Evolutionary conservation across 768 basidiomycete species (phyloP).

Genomic region (Lactarius hengduanensis): DNA sequence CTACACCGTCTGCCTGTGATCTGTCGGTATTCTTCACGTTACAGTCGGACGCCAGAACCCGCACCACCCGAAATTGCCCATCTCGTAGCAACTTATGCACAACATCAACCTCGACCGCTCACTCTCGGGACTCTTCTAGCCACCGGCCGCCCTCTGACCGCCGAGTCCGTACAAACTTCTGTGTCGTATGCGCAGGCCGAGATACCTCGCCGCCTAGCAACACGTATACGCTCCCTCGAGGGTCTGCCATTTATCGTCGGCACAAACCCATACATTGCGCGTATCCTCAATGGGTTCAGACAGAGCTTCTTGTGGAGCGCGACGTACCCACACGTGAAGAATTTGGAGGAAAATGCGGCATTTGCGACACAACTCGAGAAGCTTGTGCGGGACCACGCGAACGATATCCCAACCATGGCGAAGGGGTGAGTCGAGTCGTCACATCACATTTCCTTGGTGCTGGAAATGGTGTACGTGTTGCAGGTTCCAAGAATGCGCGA

Average conservation of each 20-base stretch:
- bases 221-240: constrained; percentile 71
- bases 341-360: constrained; percentile 62
- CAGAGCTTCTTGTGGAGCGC: constrained; percentile 70
- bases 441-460: constrained; percentile 1
- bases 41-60: constrained; percentile 46
- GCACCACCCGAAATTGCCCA: constrained; percentile 53
- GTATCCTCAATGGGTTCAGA: constrained; percentile 63
- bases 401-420: constrained; percentile 89
- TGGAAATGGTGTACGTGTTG: not conserved
- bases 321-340: constrained; percentile 61
- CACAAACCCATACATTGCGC: constrained; percentile 83
- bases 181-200: constrained; percentile 72
- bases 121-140: constrained; percentile 73
- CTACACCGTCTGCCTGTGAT: not conserved
- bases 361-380: constrained; percentile 69
- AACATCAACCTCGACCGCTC: constrained; percentile 63
- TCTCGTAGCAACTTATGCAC: constrained; percentile 61
- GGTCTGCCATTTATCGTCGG: constrained; percentile 84
- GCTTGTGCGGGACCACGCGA: constrained; percentile 73
- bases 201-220: constrained; percentile 73
- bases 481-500: constrained; percentile 83
- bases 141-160: constrained; percentile 69
- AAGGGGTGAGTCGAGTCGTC: constrained; percentile 59
- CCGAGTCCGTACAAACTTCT: constrained; percentile 70
- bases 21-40: constrained; percentile 3